Base-by-base conservation (phyloP, 2,329 filamentous ascomycete genomes). In the Aspergillus tamarii region DNA sequence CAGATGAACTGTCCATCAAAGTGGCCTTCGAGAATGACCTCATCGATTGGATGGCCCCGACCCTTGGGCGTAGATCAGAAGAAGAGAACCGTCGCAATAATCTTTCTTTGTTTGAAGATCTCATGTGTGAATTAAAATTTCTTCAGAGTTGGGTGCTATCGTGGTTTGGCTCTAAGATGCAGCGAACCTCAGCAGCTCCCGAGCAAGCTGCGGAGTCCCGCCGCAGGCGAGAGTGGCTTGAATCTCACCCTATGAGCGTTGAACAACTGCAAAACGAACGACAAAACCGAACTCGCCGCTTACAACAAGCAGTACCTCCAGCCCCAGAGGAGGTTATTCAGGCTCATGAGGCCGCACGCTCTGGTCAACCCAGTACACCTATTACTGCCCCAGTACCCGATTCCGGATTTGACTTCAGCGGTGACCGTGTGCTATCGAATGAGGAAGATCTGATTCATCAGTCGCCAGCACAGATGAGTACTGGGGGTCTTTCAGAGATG, bases 21-120 rank as follows among this genome's bases (percentile, higher is more conserved):
- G 78, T 81, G 62, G 78, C 79, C 9, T 70, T 73, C n/a, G 78
- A 81, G 48, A 79, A 80, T 65, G 79, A 80, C 48, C 73, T 81
- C 19, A 73, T 80, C 50, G 79, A 81, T 59, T 81, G 79, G 79
- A 78, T 79, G 46, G 74, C 78, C 26, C 79, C 79, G 12, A 73
- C 74, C 5, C 68, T 80, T 8, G 78, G 78, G 4, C 77, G 78
- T 48, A 74, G 76, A 58, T 72, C 77, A n/a, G 74, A 77, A 54
- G 78, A 81, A 64, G 79, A 81, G 63, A 72, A 70, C 57, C 68
- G 70, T n/a, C 77, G 79, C 43, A 70, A 71, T 56, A 74, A 72
- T 53, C 69, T 81, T 21, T 73, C 77, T 8, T 63, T 81, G 2
- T 48, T 71, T 9, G 70, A 81, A 59, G 78, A 81, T 57, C 65